Percentiles rank a stretch among this genome's conserved stretches.
These are phyloP conservation scores for Tolypocladium amazonense DNA, from an alignment of 2,329 filamentous ascomycete genomes.

Conservation along the genomic window DNA sequence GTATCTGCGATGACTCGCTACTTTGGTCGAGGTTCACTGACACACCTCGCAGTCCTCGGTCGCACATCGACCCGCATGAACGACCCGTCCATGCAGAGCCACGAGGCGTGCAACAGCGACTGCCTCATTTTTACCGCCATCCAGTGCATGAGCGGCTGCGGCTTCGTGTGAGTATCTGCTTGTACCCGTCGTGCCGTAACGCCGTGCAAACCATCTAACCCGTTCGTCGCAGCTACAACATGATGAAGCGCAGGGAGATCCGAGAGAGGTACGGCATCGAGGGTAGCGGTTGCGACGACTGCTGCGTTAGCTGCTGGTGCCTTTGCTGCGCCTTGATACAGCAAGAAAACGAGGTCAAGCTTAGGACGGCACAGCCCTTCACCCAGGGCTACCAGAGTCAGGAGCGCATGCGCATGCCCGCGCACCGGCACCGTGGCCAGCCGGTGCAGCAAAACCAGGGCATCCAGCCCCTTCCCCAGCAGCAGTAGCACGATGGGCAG, in stretches of 20 bases:
- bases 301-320: slow-evolving; percentile 41
- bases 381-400: slow-evolving; percentile 25
- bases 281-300: slow-evolving; percentile 37
- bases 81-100: slow-evolving; percentile 29
- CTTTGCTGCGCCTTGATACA: slow-evolving; percentile 46
- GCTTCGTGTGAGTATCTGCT: slow-evolving; percentile 26
- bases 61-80: slow-evolving; percentile 32
- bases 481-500: not conserved
- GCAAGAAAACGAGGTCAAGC: slow-evolving; percentile 43
- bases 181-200: not conserved
- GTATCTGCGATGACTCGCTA: slow-evolving; percentile 4
- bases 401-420: slow-evolving; percentile 18
- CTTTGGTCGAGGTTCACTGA: not conserved
- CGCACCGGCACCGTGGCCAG: not conserved
- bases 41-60: slow-evolving; percentile 25
- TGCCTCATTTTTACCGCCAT: slow-evolving; percentile 29
- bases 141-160: slow-evolving; percentile 27
- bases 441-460: not conserved
- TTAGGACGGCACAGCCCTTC: slow-evolving; percentile 13
- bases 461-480: not conserved
- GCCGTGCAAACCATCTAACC: not conserved
- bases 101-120: slow-evolving; percentile 29
- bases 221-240: slow-evolving; percentile 24
- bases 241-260: slow-evolving; percentile 43
- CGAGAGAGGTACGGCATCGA: slow-evolving; percentile 42